Base-by-base conservation (phyloP, 106 monocot species). In the Cymbidium sinense region DNA sequence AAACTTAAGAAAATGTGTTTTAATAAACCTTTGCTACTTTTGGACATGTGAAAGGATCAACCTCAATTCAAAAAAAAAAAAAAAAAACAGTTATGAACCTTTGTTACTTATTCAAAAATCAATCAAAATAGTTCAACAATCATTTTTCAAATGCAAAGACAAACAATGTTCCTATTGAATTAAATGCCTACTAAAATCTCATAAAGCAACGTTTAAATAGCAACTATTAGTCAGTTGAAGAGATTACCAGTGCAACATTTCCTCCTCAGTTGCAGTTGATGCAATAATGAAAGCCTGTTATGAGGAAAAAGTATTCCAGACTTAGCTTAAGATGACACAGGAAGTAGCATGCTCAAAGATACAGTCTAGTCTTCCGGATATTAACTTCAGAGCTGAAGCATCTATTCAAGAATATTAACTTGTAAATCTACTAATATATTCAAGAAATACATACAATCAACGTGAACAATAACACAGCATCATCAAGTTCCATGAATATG, bases 251-350 rank as follows among this genome's bases (percentile, higher is more conserved):
- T 69, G 91, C 76, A 90, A 77, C 96, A 98, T 98, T 88, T 98
- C 96, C 34, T 98, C 96, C 85, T 98, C 91, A 25, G 83, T 94
- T 23, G 96, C 96, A 75, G 96, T 98, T 25, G 96, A 96, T 79
- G 96, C 96, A 85, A 96, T 94, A 75, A 96, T 96, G 74, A 94
- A 96, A 83, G 96, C 96, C 96, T 96, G 88, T 33, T 36, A 67
- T 39, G 37, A 61, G 8, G 13, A 64, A 35, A 37, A 69, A 20
- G 36, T 23, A 50, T 50, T 51, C 37, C 29, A 33, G 21, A 37
- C 36, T 71, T 71, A 37, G 37, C 4, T 71, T 71, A 21, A 39
- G 71, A 71, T 39, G 37, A 31, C 36, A 71, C 15, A n/a, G 20
- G 37, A 35, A 39, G 13, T 6, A 35, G 33, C 34, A 36, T 71